phyloP scores from a whole-genome alignment of 345 rosid species.

The Murraya paniculata region DNA sequence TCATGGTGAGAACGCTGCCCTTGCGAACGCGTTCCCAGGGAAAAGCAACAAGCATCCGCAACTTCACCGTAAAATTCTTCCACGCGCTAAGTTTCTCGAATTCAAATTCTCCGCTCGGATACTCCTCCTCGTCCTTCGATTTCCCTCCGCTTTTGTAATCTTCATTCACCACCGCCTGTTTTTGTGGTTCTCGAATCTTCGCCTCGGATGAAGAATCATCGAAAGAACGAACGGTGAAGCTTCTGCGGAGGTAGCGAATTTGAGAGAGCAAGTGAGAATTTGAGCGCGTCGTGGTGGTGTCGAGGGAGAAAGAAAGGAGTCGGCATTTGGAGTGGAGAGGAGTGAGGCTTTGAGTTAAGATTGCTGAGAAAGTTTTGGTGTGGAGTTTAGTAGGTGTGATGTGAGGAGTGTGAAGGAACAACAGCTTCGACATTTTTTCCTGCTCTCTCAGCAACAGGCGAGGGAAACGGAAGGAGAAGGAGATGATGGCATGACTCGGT shows the following conservation, averaged over 20 bases:
- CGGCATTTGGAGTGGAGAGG: constrained; percentile 24
- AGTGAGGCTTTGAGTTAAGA: constrained; percentile 25
- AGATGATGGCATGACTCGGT: constrained; percentile 14
- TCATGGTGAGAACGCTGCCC: constrained; percentile 80
- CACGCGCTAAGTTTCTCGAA: constrained; percentile 46
- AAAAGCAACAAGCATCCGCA: constrained; percentile 70
- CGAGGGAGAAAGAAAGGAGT: constrained; percentile 5
- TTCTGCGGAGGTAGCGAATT: constrained; percentile 13
- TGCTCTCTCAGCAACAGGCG: not conserved
- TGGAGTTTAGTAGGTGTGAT: constrained; percentile 30
- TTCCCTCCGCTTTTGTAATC: not conserved
- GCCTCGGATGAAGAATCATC: constrained; percentile 56
- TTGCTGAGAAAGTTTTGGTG: constrained; percentile 26
- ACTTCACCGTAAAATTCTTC: constrained; percentile 63
- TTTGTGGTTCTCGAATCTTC: constrained; percentile 24
- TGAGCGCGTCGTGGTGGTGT: not conserved
- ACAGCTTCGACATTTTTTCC: constrained; percentile 55
- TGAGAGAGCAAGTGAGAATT: constrained; percentile 6
- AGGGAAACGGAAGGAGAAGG: not conserved
- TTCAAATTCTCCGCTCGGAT: constrained; percentile 74
- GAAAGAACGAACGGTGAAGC: constrained; percentile 55
- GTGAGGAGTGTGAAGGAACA: constrained; percentile 46
- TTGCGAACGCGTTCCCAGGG: constrained; percentile 92
- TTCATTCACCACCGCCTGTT: not conserved
- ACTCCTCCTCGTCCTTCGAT: constrained; percentile 42